Evolutionary conservation across 1,284 basidiomycete genomes (phyloP).

Genomic region (Naganishia sp.): DNA sequence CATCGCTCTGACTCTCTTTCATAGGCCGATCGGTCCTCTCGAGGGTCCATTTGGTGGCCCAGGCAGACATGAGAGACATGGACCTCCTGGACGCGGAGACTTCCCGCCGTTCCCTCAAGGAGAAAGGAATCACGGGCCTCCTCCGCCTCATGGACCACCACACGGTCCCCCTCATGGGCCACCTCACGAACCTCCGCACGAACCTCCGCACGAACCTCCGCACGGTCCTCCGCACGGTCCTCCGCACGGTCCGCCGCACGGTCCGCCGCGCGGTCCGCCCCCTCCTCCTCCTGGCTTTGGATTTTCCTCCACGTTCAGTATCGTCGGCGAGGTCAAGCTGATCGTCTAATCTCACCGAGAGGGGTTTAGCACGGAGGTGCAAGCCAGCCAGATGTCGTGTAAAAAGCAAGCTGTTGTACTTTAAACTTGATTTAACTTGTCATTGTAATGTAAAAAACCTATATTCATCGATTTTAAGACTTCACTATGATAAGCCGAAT

Average conservation of each 20-base stretch:
- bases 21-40: background rate
- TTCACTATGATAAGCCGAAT: too few species aligned
- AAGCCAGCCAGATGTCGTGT: too few species aligned
- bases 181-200: conserved; percentile 13
- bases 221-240: conserved; percentile 14
- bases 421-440: too few species aligned
- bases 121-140: background rate
- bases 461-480: too few species aligned
- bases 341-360: conserved; percentile 1
- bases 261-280: background rate
- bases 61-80: too few species aligned
- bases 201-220: conserved; percentile 15
- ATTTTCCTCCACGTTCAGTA: conserved; percentile 19
- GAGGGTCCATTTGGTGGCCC: too few species aligned
- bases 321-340: conserved; percentile 26
- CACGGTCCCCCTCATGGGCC: conserved; percentile 1
- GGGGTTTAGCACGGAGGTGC: too few species aligned
- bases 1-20: background rate
- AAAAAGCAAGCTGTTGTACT: too few species aligned
- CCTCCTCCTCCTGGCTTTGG: conserved; percentile 29
- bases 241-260: background rate
- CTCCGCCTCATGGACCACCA: background rate
- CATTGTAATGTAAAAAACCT: too few species aligned
- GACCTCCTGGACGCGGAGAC: too few species aligned
- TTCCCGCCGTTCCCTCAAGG: background rate